Percentiles rank a stretch among this genome's conserved stretches.
phyloP scores from a whole-genome alignment of 768 basidiomycete species.

The Megacollybia marginata region DNA sequence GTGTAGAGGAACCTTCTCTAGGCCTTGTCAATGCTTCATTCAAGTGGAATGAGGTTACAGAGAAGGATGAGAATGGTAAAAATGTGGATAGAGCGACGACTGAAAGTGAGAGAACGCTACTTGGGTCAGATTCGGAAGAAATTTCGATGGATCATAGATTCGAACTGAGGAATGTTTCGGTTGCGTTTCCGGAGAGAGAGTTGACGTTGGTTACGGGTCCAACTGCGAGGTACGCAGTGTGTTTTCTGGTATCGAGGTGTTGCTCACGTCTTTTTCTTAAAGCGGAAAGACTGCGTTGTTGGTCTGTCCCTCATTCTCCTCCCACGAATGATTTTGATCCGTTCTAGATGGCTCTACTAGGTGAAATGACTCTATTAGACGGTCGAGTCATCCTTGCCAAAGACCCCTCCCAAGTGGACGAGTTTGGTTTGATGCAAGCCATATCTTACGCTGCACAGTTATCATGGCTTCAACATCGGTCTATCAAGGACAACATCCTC shows the following conservation, averaged over 20 bases:
- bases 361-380: constrained; percentile 55
- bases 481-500: constrained; percentile 75
- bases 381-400: constrained; percentile 62
- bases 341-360: constrained; percentile 57
- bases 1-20: constrained; percentile 32
- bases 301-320: constrained; percentile 25
- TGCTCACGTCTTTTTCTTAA: too few species aligned
- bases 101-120: too few species aligned
- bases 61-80: background rate
- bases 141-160: constrained; percentile 41
- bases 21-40: constrained; percentile 52
- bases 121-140: background rate
- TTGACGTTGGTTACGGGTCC: constrained; percentile 74
- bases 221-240: constrained; percentile 38
- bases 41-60: constrained; percentile 49
- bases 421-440: constrained; percentile 50
- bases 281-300: constrained; percentile 79
- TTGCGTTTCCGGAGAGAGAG: constrained; percentile 67
- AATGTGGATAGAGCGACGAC: background rate
- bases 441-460: constrained; percentile 72
- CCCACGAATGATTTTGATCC: background rate
- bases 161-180: constrained; percentile 56
- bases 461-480: constrained; percentile 63
- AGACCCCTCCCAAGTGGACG: constrained; percentile 48
- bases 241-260: too few species aligned